Conservation (phyloP, 345 rosid species). For the Moricandia moricandioides region DNA sequence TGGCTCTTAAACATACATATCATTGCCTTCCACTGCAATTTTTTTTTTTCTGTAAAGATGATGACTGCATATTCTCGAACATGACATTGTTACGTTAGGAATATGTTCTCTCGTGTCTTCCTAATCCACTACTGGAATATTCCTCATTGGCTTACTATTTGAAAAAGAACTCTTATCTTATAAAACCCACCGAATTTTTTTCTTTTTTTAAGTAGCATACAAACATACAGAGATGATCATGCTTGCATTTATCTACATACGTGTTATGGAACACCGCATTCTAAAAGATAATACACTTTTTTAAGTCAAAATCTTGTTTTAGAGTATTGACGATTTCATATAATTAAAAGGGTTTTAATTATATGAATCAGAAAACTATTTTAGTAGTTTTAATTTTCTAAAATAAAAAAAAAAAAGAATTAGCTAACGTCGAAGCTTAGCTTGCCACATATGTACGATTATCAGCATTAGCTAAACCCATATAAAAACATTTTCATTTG, state of each 20-base stretch:
- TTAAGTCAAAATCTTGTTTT: neutral
- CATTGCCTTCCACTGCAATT: neutral
- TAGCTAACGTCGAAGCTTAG: conserved; percentile 20
- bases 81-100: neutral
- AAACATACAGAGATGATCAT: conserved; percentile 7
- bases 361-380: neutral
- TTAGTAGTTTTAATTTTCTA: neutral
- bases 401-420: neutral
- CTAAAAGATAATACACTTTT: neutral
- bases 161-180: neutral
- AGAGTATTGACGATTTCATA: neutral
- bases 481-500: neutral
- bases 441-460: too few species aligned
- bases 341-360: neutral
- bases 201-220: neutral
- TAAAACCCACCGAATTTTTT: neutral
- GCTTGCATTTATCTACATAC: conserved; percentile 35
- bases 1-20: neutral
- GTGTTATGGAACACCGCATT: conserved; percentile 21
- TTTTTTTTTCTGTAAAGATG: neutral
- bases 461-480: neutral
- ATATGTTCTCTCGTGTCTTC: conserved; percentile 18
- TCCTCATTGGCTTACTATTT: neutral
- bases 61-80: conserved; percentile 15
- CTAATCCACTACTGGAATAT: conserved; percentile 16